Evolutionary conservation across 1,284 basidiomycete genomes (phyloP).

Genomic region (Cystobasidium slooffiae): DNA sequence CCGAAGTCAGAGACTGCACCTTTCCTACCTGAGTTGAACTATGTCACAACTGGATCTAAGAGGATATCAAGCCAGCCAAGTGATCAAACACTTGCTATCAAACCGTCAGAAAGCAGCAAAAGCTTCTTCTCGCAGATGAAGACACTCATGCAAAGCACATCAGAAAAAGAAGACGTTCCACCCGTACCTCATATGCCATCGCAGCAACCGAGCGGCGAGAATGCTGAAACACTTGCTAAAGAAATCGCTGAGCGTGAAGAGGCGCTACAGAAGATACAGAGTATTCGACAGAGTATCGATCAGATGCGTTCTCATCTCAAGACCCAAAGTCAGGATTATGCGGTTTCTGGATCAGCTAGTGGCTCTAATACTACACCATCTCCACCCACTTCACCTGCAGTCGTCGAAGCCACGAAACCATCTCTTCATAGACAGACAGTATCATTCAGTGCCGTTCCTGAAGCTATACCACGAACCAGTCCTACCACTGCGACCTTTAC

Average conservation of each 20-base stretch:
- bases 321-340: slow-evolving; percentile 1
- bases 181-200: background rate
- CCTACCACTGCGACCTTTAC: background rate
- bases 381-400: background rate
- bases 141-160: background rate
- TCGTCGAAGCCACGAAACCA: background rate
- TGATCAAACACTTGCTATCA: slow-evolving; percentile 1
- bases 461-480: background rate
- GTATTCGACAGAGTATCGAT: slow-evolving; percentile 30
- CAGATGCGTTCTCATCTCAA: slow-evolving; percentile 20
- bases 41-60: slow-evolving; percentile 20
- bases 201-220: background rate
- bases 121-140: slow-evolving; percentile 28
- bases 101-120: slow-evolving; percentile 26
- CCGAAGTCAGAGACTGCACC: slow-evolving; percentile 33
- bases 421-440: slow-evolving; percentile 8
- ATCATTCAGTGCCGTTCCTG: background rate
- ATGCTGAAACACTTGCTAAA: background rate
- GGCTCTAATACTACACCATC: background rate
- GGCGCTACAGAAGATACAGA: slow-evolving; percentile 29
- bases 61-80: background rate
- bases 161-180: slow-evolving; percentile 4
- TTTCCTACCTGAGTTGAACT: slow-evolving; percentile 29
- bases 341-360: background rate
- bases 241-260: slow-evolving; percentile 31